These are phyloP conservation scores for Tillandsia fasciculata DNA, from an alignment of 176 grass and related monocot genomes.

Conservation along the genomic window DNA sequence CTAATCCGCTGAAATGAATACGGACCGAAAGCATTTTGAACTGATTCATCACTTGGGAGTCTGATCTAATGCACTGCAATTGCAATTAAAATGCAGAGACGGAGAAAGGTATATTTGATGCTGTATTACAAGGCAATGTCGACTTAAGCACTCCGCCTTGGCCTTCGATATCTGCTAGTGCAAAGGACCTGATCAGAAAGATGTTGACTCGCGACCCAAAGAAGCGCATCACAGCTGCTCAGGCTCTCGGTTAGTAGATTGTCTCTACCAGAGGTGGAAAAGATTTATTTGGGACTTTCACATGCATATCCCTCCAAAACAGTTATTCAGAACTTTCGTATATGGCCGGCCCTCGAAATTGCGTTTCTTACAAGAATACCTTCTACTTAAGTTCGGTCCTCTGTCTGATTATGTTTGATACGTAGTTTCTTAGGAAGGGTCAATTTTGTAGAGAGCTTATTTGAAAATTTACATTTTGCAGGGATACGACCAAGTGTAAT, in stretches of 20 bases:
- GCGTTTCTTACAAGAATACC: too few relatives aligned
- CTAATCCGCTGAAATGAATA: not conserved
- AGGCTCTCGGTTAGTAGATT: conserved; percentile 16
- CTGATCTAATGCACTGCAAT: not conserved
- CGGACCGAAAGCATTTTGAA: too few relatives aligned
- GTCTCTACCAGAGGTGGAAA: not conserved
- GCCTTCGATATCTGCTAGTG: conserved; percentile 32
- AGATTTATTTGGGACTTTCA: not conserved
- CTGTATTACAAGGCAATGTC: conserved; percentile 21
- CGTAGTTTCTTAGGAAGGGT: too few relatives aligned
- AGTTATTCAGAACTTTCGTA: too few relatives aligned
- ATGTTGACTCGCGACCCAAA: conserved; percentile 31
- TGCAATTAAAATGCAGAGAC: conserved; percentile 14
- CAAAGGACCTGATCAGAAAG: conserved; percentile 34
- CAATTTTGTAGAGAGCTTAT: too few relatives aligned
- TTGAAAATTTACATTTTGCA: too few relatives aligned
- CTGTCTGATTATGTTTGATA: too few relatives aligned
- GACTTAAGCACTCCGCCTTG: conserved; percentile 22
- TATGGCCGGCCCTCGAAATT: too few relatives aligned
- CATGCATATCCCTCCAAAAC: too few relatives aligned
- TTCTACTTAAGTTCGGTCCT: too few relatives aligned
- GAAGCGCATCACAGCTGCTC: conserved; percentile 26
- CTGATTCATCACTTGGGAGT: too few relatives aligned
- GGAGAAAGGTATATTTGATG: conserved; percentile 30
- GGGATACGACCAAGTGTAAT: too few relatives aligned